Evolutionary conservation across 129 eudicot species (phyloP).

Genomic region (Escallonia rubra): DNA sequence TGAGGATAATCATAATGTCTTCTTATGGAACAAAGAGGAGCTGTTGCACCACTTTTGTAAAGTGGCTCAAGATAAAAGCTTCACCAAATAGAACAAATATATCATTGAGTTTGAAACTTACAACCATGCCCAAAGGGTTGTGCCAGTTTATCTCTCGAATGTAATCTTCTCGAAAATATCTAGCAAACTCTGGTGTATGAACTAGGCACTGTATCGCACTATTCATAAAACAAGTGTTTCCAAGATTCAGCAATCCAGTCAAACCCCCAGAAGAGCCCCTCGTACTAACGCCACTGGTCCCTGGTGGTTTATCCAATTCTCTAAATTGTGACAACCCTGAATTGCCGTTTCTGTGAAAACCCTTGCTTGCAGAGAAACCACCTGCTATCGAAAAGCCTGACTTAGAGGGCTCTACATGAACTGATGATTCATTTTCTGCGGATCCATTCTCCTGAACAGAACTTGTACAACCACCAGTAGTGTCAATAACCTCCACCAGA

Average conservation of each 20-base stretch:
- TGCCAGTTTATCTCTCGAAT: slow-evolving; percentile 86
- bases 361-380: slow-evolving; percentile 63
- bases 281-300: slow-evolving; percentile 68
- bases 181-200: slow-evolving; percentile 94
- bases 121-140: slow-evolving; percentile 98
- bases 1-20: neutral
- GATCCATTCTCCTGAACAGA: slow-evolving; percentile 60
- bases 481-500: slow-evolving; percentile 69
- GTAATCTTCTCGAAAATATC: slow-evolving; percentile 84
- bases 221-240: slow-evolving; percentile 97
- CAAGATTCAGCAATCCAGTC: slow-evolving; percentile 87
- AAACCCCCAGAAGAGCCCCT: slow-evolving; percentile 89
- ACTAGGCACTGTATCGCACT: slow-evolving; percentile 97
- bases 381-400: slow-evolving; percentile 50
- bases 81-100: neutral
- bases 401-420: slow-evolving; percentile 52
- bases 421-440: slow-evolving; percentile 42
- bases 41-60: neutral
- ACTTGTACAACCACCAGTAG: slow-evolving; percentile 30
- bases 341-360: slow-evolving; percentile 43
- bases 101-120: slow-evolving; percentile 38
- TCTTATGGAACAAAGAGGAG: neutral
- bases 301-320: slow-evolving; percentile 57
- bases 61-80: neutral
- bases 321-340: slow-evolving; percentile 43